Conservation (phyloP, 1,139 yeast genomes). For the Candida neerlandica region DNA sequence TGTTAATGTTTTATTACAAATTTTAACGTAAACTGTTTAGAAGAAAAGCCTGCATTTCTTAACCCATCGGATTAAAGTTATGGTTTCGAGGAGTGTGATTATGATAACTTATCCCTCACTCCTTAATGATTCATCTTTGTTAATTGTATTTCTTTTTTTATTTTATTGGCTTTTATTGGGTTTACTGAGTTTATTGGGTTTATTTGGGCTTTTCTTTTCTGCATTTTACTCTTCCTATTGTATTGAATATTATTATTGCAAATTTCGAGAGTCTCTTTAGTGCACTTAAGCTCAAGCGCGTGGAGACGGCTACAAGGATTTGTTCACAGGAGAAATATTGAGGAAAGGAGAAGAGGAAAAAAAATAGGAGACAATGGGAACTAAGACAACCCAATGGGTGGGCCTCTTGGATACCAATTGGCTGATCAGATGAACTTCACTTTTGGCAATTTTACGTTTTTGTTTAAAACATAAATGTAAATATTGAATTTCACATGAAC, state of each 20-base stretch:
- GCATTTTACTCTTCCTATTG: not conserved
- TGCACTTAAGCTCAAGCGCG: not conserved
- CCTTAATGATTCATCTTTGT: not conserved
- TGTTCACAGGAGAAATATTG: not conserved
- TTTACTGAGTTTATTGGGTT: not conserved
- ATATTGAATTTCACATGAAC: constrained; percentile 1
- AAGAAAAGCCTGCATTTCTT: not conserved
- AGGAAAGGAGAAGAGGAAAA: not conserved
- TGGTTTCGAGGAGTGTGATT: constrained; percentile 1
- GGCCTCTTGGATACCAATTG: too few species aligned
- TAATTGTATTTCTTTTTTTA: not conserved
- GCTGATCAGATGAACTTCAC: not conserved
- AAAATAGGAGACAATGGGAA: not conserved
- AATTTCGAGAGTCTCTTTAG: not conserved
- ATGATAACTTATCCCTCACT: not conserved
- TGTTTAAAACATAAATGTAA: not conserved
- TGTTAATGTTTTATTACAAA: not conserved
- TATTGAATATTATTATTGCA: not conserved
- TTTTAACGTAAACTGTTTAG: not conserved
- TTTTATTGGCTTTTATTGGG: not conserved
- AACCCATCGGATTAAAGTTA: not conserved
- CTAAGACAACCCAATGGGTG: not conserved
- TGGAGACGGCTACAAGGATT: not conserved
- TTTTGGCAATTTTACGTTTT: not conserved
- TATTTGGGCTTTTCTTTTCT: too few species aligned